These are phyloP conservation scores for Brassica nigra DNA, from an alignment of 345 rosid species.

Conservation along the genomic window DNA sequence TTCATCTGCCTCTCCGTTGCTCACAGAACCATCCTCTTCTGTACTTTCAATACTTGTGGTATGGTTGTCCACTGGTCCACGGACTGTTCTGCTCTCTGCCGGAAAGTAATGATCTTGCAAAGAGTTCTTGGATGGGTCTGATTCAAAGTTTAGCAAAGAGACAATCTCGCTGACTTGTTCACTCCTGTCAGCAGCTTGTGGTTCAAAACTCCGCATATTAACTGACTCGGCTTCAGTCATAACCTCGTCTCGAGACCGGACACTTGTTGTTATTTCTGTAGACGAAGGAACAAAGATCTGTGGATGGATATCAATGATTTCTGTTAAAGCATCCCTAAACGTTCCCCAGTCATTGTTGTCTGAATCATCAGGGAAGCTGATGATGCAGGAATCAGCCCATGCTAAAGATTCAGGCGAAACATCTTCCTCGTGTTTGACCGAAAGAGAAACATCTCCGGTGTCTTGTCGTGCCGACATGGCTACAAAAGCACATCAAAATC, in stretches of 20 bases:
- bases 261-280: neutral
- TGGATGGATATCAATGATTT: constrained; percentile 49
- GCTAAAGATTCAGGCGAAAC: constrained; percentile 59
- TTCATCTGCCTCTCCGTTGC: constrained; percentile 10
- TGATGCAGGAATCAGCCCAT: constrained; percentile 76
- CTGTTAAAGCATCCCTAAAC: constrained; percentile 58
- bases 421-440: constrained; percentile 30
- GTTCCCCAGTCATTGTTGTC: constrained; percentile 48
- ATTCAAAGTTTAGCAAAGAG: constrained; percentile 30
- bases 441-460: constrained; percentile 11
- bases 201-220: neutral
- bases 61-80: constrained; percentile 25
- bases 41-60: constrained; percentile 12
- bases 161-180: constrained; percentile 30
- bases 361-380: constrained; percentile 48
- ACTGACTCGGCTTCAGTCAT: constrained; percentile 21
- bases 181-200: constrained; percentile 26
- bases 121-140: constrained; percentile 36
- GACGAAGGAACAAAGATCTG: constrained; percentile 35
- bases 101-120: constrained; percentile 37
- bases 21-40: constrained; percentile 5
- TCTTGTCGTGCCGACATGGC: constrained; percentile 33
- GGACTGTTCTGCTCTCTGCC: constrained; percentile 18
- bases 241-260: constrained; percentile 21
- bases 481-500: constrained; percentile 6